phyloP scores from a whole-genome alignment of 352 stramenopile species.

The Globisporangium splendens region DNA sequence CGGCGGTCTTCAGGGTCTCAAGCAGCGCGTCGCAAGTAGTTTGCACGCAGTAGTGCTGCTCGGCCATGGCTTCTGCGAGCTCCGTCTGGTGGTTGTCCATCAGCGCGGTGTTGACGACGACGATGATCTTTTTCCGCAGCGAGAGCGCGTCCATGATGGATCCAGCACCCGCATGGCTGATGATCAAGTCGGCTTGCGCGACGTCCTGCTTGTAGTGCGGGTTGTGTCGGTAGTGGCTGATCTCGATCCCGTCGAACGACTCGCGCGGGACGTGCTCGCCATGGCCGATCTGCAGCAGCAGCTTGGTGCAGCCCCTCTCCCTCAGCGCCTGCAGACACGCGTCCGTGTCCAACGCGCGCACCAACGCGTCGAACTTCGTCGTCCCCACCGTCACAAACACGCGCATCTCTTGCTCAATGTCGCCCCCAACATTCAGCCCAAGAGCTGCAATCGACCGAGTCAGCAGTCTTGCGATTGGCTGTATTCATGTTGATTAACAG shows the following conservation, averaged over 20 bases:
- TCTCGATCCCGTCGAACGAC: slow-evolving; percentile 11
- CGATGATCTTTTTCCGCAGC: slow-evolving; percentile 79
- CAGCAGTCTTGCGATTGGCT: neutral
- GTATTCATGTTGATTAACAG: neutral
- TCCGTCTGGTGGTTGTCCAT: slow-evolving; percentile 99
- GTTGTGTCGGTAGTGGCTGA: slow-evolving; percentile 88
- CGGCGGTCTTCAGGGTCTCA: slow-evolving; percentile 25
- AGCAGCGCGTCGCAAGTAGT: slow-evolving; percentile 43
- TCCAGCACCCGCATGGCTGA: slow-evolving; percentile 94
- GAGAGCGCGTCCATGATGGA: slow-evolving; percentile 92
- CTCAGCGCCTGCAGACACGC: slow-evolving; percentile 45
- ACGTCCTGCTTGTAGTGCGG: slow-evolving; percentile 90
- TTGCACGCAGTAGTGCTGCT: slow-evolving; percentile 51
- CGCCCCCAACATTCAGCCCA: no score
- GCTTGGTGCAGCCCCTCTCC: slow-evolving; percentile 46
- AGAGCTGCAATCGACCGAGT: no score
- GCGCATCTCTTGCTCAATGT: neutral
- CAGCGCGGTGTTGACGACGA: slow-evolving; percentile 93
- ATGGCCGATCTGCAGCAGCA: slow-evolving; percentile 86
- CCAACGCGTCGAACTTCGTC: slow-evolving; percentile 90
- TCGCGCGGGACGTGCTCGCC: slow-evolving; percentile 44
- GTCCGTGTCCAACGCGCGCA: slow-evolving; percentile 68
- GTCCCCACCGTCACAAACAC: slow-evolving; percentile 95
- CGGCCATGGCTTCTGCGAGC: slow-evolving; percentile 90
- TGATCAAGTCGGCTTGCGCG: slow-evolving; percentile 86